Evolutionary conservation across 2,329 filamentous ascomycete genomes (phyloP), one percentile per base, ranked within the genome.

Genomic region (Pseudogymnoascus destructans): DNA sequence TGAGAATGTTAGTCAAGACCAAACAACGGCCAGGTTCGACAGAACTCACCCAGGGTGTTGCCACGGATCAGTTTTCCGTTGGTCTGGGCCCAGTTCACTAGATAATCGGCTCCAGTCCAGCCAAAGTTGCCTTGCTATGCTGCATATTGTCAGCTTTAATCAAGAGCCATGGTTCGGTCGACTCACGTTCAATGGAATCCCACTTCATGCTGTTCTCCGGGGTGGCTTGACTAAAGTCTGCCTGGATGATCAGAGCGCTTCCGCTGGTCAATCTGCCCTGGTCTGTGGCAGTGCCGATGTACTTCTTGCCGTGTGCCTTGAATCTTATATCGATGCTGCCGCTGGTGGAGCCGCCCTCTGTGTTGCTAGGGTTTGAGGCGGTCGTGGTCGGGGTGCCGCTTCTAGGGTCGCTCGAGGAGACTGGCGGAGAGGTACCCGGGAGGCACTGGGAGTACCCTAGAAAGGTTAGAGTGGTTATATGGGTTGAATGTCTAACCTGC

Each of bases 141-240:
- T 55, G 46, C 27, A 42, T 42, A 42, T 13, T 42, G 38, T 42
- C 38, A 42, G 38, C 1, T 61, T 42, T 54, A 19, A n/a, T 35
- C 13, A 56, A 55, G 46, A 25, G 32, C 35, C 11, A 49, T 33
- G 36, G 10, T 21, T 42, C 5, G 17, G 17, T 11, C 3, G 17
- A 19, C 58, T 42, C 66, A 58, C 67, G 66, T 68, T 85, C 73
- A n/a, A 74, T 74, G 32, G 77, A 72, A 64, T 85, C 80, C 82
- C 82, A 87, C 71, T 87, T 86, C 78, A 85, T 84, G 67, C 75
- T 80, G 74, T 87, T 86, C 73, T 87, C 84, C 1, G 79, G 77
- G 0, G 83, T 85, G 21, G 86, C 73, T 67, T 81, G 77, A 17
- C 82, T 82, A 62, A 86, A 86, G 69, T 84, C 73, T 57, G 74